Evolutionary conservation across 2,329 filamentous ascomycete species (phyloP).

Genomic region (Boeremia lycopersici): DNA sequence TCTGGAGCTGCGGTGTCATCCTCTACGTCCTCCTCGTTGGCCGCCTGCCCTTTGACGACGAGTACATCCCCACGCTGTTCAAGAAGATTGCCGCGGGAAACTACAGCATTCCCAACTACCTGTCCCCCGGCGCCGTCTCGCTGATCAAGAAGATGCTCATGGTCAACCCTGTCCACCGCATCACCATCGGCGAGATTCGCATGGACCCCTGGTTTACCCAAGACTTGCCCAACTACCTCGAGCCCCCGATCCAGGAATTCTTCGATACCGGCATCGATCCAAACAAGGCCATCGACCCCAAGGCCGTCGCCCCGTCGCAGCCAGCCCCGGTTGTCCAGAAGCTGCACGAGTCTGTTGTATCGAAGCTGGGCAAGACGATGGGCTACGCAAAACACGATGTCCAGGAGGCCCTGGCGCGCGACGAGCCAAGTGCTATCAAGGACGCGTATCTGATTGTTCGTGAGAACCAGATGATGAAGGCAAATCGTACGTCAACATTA

Average conservation of each 20-base stretch:
- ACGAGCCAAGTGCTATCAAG: constrained; percentile 97
- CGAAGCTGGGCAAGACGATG: constrained; percentile 97
- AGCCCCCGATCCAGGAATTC: constrained; percentile 88
- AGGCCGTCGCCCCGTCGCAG: constrained; percentile 74
- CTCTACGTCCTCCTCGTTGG: constrained; percentile 69
- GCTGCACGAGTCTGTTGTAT: constrained; percentile 88
- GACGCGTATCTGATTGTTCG: constrained; percentile 98
- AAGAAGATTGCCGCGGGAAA: constrained; percentile 96
- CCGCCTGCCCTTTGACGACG: constrained; percentile 90
- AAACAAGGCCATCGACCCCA: constrained; percentile 85
- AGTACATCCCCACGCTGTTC: constrained; percentile 96
- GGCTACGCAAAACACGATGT: constrained; percentile 95
- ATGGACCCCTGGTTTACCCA: constrained; percentile 93
- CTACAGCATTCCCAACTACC: constrained; percentile 90
- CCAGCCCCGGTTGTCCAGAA: constrained; percentile 82
- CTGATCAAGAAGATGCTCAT: constrained; percentile 94
- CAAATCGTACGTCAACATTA: constrained; percentile 72
- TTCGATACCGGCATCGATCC: constrained; percentile 92
- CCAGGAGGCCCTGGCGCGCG: constrained; percentile 86
- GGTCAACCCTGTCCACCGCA: constrained; percentile 91
- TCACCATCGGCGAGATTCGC: constrained; percentile 91
- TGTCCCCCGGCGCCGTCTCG: constrained; percentile 79
- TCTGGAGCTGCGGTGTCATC: constrained; percentile 96
- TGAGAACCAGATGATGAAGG: constrained; percentile 97
- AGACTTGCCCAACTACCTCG: constrained; percentile 84